phyloP scores from a whole-genome alignment of 208 protist genomes.

The Leishmania martiniquensis region DNA sequence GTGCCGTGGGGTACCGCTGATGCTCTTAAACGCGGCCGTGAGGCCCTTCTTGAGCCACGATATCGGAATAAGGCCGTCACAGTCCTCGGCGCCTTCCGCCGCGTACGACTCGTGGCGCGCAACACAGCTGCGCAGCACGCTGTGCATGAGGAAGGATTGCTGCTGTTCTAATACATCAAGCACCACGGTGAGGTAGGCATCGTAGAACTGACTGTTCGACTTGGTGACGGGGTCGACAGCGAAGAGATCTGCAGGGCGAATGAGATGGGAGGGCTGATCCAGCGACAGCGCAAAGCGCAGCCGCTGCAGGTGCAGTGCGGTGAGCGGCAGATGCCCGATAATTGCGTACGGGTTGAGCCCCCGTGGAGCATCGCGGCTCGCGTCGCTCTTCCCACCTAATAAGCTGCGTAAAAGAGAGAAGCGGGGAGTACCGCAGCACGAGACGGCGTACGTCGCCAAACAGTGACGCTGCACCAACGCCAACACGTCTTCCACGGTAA shows the following conservation, averaged over 20 bases:
- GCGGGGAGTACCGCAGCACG: constrained; percentile 64
- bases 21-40: constrained; percentile 26
- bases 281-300: constrained; percentile 83
- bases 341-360: constrained; percentile 33
- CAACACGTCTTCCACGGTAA: constrained; percentile 58
- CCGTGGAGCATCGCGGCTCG: not conserved
- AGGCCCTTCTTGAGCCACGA: constrained; percentile 54
- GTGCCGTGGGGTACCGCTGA: constrained; percentile 41
- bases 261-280: constrained; percentile 69
- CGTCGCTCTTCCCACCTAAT: not conserved
- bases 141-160: constrained; percentile 65
- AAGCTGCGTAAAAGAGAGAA: constrained; percentile 60
- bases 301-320: constrained; percentile 56
- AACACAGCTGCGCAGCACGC: constrained; percentile 45
- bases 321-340: constrained; percentile 63
- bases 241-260: constrained; percentile 62
- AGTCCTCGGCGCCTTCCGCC: constrained; percentile 56
- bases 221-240: constrained; percentile 51
- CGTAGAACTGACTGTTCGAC: constrained; percentile 76
- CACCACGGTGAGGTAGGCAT: constrained; percentile 73
- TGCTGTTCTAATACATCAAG: constrained; percentile 75
- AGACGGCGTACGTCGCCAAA: constrained; percentile 81
- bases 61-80: constrained; percentile 69
- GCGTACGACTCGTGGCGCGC: constrained; percentile 46
- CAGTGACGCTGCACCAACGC: constrained; percentile 57